Base-by-base conservation (phyloP, 176 grass and related monocot genomes). In the Saccharum officinarum region DNA sequence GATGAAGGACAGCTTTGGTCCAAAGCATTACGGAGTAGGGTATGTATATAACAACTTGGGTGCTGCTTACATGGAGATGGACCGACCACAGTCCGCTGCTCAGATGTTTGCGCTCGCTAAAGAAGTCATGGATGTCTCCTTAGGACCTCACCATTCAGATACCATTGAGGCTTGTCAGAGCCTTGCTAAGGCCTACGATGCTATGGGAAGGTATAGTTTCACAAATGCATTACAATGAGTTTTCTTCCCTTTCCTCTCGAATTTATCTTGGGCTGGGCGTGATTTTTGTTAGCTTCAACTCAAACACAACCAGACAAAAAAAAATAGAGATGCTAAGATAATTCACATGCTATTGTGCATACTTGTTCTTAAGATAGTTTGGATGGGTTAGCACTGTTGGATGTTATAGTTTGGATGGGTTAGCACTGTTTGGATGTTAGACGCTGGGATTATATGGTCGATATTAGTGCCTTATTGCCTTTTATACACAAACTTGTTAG, bases 11-110 rank as follows among this genome's bases (percentile, higher is more conserved):
- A 95, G 88, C 66, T 98, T 94, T 75, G 97, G 97, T 45, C 93
- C 88, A 0, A 95, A 94, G 52, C 93, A 95, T 70, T 98, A 89
- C 50, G 91, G 91, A 3, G 96, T 95, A 65, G 96, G 96, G 3
- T 95, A 95, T 84, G 81, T 98, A 13, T 98, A 92, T 57, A 94
- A 98, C 83, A 95, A 98, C 81, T 84, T 95, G 81, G 93, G 93
- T 54, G 89, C 91, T 80, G 96, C 97, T 0, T 98, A 94, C 67
- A 91, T 92, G 93, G 93, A 98, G 88, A 92, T 98, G 82, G 93
- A 92, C 31, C 86, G 93, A 34, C 89, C 81, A 12, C 91, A 98
- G 38, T 89, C 91, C 61, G 91, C 93, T 70, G 93, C 93, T 3
- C 93, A 98, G 83, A 98, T 95, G 97, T 95, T 95, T 61, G 88